These are phyloP conservation scores for Phytopythium delawarense DNA, from an alignment of 352 stramenopile species.

Conservation along the genomic window DNA sequence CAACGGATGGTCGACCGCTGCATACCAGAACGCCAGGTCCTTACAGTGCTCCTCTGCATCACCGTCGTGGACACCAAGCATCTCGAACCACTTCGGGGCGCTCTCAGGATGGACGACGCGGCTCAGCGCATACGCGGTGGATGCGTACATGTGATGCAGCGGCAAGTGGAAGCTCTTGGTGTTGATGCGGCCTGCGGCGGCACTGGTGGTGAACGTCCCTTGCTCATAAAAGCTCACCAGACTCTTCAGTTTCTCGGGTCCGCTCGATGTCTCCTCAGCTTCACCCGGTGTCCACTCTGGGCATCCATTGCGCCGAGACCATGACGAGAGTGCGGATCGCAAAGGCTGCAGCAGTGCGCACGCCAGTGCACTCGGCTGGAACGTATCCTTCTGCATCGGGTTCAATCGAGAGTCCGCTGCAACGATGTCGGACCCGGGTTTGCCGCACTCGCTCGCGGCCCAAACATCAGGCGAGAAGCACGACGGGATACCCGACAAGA, in stretches of 20 bases:
- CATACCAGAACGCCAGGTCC: constrained; percentile 46
- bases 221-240: constrained; percentile 40
- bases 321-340: constrained; percentile 21
- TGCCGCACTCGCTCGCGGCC: constrained; percentile 15
- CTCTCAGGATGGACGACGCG: constrained; percentile 33
- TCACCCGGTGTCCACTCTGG: constrained; percentile 20
- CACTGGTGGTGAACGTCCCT: constrained; percentile 10
- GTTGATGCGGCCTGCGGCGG: constrained; percentile 14
- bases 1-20: constrained; percentile 40
- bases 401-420: constrained; percentile 21
- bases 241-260: constrained; percentile 8
- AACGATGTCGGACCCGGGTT: constrained; percentile 18
- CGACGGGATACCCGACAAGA: constrained; percentile 50
- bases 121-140: constrained; percentile 48
- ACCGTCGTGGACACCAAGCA: constrained; percentile 27
- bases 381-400: constrained; percentile 20
- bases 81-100: constrained; percentile 36
- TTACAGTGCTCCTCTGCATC: constrained; percentile 12
- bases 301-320: constrained; percentile 33
- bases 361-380: constrained; percentile 32
- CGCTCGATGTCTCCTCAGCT: constrained; percentile 5
- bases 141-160: constrained; percentile 74
- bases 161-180: constrained; percentile 72
- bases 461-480: constrained; percentile 43
- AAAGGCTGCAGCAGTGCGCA: constrained; percentile 43